Percentiles rank a stretch among this genome's conserved stretches.
Conservation (phyloP, 2,329 filamentous ascomycete species). For the Phyllosticta capitalensis region DNA sequence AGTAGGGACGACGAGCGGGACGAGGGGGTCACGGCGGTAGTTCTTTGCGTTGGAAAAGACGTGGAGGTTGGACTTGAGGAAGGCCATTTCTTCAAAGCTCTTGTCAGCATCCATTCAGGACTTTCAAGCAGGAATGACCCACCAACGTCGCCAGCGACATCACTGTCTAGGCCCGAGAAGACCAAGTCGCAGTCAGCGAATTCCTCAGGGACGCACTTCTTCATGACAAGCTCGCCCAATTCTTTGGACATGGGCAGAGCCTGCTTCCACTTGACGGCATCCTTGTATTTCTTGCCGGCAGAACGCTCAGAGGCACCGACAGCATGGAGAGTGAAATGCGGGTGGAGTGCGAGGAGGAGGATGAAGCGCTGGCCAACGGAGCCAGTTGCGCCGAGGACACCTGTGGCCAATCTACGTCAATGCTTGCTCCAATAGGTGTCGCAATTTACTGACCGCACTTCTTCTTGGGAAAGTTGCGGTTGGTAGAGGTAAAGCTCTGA, state of each 20-base stretch:
- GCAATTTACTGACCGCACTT: slow-evolving; percentile 39
- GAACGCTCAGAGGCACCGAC: slow-evolving; percentile 84
- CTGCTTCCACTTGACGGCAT: slow-evolving; percentile 95
- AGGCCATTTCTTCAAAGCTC: slow-evolving; percentile 62
- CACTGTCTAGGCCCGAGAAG: slow-evolving; percentile 85
- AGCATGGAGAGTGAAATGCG: slow-evolving; percentile 75
- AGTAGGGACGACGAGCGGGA: slow-evolving; percentile 88
- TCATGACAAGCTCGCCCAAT: slow-evolving; percentile 71
- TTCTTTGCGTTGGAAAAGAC: slow-evolving; percentile 99
- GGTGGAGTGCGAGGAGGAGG: slow-evolving; percentile 79
- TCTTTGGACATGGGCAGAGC: slow-evolving; percentile 66
- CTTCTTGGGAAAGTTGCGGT: slow-evolving; percentile 38
- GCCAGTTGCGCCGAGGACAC: slow-evolving; percentile 81
- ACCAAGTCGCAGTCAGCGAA: slow-evolving; percentile 88
- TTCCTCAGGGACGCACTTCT: slow-evolving; percentile 71
- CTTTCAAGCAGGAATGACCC: slow-evolving; percentile 20
- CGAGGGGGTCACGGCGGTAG: slow-evolving; percentile 80
- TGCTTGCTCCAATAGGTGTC: slow-evolving; percentile 6
- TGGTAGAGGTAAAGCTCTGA: slow-evolving; percentile 32
- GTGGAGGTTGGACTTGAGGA: slow-evolving; percentile 76
- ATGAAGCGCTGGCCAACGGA: slow-evolving; percentile 95
- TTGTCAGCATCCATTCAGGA: neutral
- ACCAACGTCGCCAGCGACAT: slow-evolving; percentile 89
- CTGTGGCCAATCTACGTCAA: slow-evolving; percentile 20
- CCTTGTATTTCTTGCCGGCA: slow-evolving; percentile 86